Conservation (phyloP, 371 early-diverging fungal genomes). For the Zychaea mexicana region DNA sequence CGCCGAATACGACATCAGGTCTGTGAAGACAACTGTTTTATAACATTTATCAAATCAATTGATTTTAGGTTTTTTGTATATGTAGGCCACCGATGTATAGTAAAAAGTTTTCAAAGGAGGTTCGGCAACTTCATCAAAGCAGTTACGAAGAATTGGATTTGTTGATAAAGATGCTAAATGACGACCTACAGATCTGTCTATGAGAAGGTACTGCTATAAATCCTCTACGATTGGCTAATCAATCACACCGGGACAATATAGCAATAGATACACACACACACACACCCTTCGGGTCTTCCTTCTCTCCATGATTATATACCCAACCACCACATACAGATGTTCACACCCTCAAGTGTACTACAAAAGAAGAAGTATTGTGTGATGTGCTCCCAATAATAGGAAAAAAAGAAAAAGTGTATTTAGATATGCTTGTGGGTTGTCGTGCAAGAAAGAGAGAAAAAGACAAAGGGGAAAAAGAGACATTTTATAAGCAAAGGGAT, state of each 20-base stretch:
- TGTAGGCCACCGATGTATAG: constrained; percentile 12
- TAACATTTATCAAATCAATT: neutral
- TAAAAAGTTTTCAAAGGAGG: constrained; percentile 4
- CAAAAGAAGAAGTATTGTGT: neutral
- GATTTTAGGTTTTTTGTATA: neutral
- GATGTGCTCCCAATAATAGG: too few species aligned
- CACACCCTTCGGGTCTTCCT: too few species aligned
- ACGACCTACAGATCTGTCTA: constrained; percentile 5
- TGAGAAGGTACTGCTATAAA: too few species aligned
- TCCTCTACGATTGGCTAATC: too few species aligned
- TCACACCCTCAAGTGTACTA: neutral
- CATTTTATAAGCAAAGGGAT: neutral
- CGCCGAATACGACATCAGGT: constrained; percentile 14
- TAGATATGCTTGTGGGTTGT: neutral
- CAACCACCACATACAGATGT: neutral
- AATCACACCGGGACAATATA: too few species aligned
- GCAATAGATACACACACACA: too few species aligned
- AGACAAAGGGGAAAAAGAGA: neutral
- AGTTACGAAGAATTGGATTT: constrained; percentile 7
- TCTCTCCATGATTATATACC: neutral
- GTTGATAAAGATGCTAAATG: constrained; percentile 11
- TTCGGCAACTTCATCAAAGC: constrained; percentile 1
- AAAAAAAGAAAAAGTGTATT: neutral
- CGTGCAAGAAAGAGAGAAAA: neutral
- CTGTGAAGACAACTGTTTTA: neutral